Conservation (phyloP, 2,329 filamentous ascomycete genomes). For the Orbilia brochopaga region DNA sequence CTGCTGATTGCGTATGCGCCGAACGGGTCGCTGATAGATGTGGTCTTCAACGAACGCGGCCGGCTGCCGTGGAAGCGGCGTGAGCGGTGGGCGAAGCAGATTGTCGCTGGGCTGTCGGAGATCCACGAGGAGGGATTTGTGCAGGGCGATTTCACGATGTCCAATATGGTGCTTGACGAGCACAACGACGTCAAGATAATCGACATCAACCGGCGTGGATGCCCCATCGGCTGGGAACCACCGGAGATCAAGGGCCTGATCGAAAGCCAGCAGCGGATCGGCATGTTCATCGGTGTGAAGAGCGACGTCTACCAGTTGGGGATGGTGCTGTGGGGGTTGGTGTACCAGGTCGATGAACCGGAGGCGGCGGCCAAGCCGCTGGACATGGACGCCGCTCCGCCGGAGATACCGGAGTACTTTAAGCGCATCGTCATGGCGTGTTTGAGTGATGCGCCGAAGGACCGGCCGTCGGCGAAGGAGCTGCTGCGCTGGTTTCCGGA, state of each 20-base stretch:
- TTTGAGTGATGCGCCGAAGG: conserved; percentile 74
- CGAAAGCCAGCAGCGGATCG: conserved; percentile 84
- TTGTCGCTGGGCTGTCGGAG: conserved; percentile 84
- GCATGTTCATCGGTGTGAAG: conserved; percentile 98
- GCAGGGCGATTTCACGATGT: conserved; percentile 95
- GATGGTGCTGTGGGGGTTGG: conserved; percentile 95
- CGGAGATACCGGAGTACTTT: conserved; percentile 79
- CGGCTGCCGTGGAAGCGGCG: conserved; percentile 71
- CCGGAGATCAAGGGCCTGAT: conserved; percentile 87
- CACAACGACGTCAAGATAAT: conserved; percentile 91
- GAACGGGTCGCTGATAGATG: conserved; percentile 84
- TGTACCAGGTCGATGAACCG: conserved; percentile 85
- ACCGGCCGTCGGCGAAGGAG: conserved; percentile 73
- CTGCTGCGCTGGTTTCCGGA: conserved; percentile 73
- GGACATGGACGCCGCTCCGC: conserved; percentile 63
- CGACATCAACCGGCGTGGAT: conserved; percentile 96
- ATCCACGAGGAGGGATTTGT: conserved; percentile 97
- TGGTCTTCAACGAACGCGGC: conserved; percentile 76
- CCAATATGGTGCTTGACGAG: conserved; percentile 91
- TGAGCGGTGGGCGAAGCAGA: conserved; percentile 88
- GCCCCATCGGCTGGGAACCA: conserved; percentile 95
- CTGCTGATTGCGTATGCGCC: conserved; percentile 87
- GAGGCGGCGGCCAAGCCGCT: conserved; percentile 78
- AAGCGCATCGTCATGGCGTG: conserved; percentile 76
- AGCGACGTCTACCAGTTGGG: conserved; percentile 94